Base-by-base conservation (phyloP, 2,329 filamentous ascomycete species). In the Fusarium marasasianum region DNA sequence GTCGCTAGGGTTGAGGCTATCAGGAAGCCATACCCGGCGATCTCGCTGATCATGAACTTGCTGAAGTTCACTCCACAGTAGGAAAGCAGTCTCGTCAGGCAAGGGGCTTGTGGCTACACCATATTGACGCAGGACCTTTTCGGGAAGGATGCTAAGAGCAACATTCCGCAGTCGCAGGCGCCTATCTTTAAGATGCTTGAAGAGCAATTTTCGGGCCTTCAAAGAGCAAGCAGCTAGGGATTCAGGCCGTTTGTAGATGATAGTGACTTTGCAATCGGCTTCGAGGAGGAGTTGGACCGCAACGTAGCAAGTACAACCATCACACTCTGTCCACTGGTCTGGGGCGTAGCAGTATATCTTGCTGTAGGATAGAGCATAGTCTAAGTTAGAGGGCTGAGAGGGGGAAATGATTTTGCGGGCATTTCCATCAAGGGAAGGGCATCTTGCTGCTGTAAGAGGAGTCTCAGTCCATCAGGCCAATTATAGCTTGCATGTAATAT, bases 81-180 rank as follows among this genome's bases (percentile, higher is more conserved):
- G 6, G 6, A 9, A 1, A 2, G 56, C 56, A 22, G 14, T 40
- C 24, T 24, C 13, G 20, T 59, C 44, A 18, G 56, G 41, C 5
- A 40, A n/a, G 0, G 4, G 10, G 2, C 10, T 10, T 5, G n/a
- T 14, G 4, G 6, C 1, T 18, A 59, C 9, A 33, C n/a, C n/a
- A 14, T 54, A 54, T 8, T n/a, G 35, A 6, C 9, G 3, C 6
- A 47, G 2, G 11, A 24, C 1, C 2, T 8, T 0, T 0, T 22
- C 4, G 1, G 44, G 20, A 8, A 59, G 35, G 6, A 18, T 8
- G 1, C 3, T 11, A 0, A 48, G 4, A 7, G 56, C 56, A 10
- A 41, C 0, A 12, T n/a, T 3, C 13, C n/a, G 33, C 3, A 59
- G 18, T 10, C 56, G n/a, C 3, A 50, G 18, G 8, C 56, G 56